A percentile compares a stretch with the other conserved stretches of the same genome.
phyloP scores from a whole-genome alignment of 371 early-diverging fungal species.

The Apophysomyces trapeziformis region DNA sequence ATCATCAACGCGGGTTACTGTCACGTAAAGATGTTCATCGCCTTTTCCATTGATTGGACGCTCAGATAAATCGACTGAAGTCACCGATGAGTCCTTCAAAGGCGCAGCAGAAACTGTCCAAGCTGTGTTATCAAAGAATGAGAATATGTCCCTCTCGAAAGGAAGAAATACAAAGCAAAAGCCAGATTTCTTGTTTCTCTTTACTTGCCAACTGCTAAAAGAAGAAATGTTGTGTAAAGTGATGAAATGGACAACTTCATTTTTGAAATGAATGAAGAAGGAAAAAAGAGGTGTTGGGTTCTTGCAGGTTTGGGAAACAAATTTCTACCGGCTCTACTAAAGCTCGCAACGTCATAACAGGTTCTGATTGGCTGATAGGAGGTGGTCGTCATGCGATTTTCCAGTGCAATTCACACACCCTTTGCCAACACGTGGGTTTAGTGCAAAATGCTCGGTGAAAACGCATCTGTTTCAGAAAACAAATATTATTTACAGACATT shows the following conservation, averaged over 20 bases:
- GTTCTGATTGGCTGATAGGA: too few species aligned
- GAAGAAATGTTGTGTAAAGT: not conserved
- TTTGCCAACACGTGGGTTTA: too few species aligned
- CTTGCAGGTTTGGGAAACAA: too few species aligned
- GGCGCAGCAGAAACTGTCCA: slow-evolving; percentile 42
- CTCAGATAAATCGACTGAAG: slow-evolving; percentile 48
- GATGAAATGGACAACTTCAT: not conserved
- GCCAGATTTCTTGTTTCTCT: not conserved
- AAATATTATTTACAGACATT: too few species aligned
- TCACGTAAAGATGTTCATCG: slow-evolving; percentile 56
- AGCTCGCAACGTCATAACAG: not conserved
- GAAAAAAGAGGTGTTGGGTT: not conserved
- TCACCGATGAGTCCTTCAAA: slow-evolving; percentile 50
- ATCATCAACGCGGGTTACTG: slow-evolving; percentile 74
- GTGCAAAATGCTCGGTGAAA: too few species aligned
- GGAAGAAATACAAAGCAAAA: not conserved
- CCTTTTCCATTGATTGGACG: slow-evolving; percentile 32
- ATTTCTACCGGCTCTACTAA: too few species aligned
- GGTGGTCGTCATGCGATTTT: too few species aligned
- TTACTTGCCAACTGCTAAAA: slow-evolving; percentile 7
- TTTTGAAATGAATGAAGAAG: slow-evolving; percentile 2
- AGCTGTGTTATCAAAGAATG: slow-evolving; percentile 13
- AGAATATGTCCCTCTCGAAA: not conserved
- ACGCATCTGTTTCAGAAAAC: too few species aligned
- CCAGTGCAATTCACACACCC: too few species aligned